phyloP scores from a whole-genome alignment of 169 alveolate species.

The Theileria annulata region DNA sequence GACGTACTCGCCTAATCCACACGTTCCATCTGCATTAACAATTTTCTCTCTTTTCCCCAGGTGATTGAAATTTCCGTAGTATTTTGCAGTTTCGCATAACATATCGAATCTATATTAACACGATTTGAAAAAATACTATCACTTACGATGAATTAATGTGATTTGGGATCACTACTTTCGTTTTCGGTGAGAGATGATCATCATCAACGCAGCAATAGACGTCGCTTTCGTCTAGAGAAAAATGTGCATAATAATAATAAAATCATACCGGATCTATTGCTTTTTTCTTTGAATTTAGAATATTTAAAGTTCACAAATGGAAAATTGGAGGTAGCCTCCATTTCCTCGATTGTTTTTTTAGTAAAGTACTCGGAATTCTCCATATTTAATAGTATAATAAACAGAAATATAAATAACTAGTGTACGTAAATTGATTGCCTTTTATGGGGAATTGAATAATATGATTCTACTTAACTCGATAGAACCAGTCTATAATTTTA shows the following conservation, averaged over 20 bases:
- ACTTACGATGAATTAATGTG: constrained; percentile 46
- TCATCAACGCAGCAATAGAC: constrained; percentile 37
- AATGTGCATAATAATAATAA: background rate
- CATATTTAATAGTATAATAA: constrained; percentile 16
- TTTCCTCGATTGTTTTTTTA: background rate
- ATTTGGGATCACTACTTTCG: constrained; percentile 33
- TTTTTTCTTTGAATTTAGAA: constrained; percentile 24
- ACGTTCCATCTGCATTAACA: constrained; percentile 28
- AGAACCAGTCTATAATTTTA: background rate
- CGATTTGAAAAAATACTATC: background rate
- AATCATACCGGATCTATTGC: constrained; percentile 27
- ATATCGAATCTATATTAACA: constrained; percentile 40
- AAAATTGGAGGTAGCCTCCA: background rate
- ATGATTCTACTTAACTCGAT: background rate
- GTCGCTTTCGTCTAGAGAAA: constrained; percentile 53
- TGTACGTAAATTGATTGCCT: background rate
- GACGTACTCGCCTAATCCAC: constrained; percentile 39
- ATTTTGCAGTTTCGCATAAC: constrained; percentile 26
- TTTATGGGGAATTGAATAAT: constrained; percentile 24
- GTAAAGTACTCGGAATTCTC: constrained; percentile 5
- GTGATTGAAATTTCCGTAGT: constrained; percentile 20
- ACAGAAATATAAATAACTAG: constrained; percentile 1
- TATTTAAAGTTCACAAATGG: constrained; percentile 35
- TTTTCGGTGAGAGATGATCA: background rate
- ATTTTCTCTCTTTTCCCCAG: constrained; percentile 50